These are phyloP conservation scores for Aspergillus pseudonomiae DNA, from an alignment of 2,329 filamentous ascomycete species.

Conservation along the genomic window DNA sequence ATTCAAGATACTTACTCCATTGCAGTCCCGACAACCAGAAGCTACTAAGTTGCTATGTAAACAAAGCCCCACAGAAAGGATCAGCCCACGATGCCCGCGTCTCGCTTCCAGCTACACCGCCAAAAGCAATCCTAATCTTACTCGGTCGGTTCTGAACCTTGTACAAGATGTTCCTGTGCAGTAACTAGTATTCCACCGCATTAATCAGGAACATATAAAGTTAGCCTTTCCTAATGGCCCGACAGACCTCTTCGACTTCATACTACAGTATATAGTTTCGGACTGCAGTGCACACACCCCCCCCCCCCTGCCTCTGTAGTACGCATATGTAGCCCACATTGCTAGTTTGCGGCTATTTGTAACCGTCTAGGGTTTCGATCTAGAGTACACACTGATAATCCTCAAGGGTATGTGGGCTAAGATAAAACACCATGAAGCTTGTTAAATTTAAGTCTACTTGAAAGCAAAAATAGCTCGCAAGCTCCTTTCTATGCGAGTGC, in stretches of 20 bases:
- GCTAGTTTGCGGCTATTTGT: not conserved
- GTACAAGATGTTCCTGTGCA: not conserved
- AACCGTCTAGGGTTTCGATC: not conserved
- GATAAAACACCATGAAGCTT: not conserved
- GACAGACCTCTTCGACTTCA: not conserved
- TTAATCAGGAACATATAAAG: not conserved
- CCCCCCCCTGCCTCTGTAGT: not conserved
- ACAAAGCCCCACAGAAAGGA: conserved; percentile 4
- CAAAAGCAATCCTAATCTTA: not conserved
- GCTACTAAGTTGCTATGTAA: not conserved
- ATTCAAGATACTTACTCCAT: not conserved
- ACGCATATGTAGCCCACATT: not conserved
- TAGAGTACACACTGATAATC: not conserved
- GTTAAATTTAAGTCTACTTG: not conserved
- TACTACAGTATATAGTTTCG: not conserved
- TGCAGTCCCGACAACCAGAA: not conserved
- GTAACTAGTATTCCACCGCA: not conserved
- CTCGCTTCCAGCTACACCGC: not conserved
- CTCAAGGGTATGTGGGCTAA: not conserved
- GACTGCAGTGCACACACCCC: not conserved
- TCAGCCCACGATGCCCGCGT: conserved; percentile 3
- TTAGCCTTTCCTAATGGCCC: not conserved
- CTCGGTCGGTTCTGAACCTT: not conserved
- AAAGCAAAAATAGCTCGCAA: not conserved
- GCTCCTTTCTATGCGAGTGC: not conserved